Base-by-base conservation (phyloP, 1,284 basidiomycete species). In the Stygiomarasmius scandens region DNA sequence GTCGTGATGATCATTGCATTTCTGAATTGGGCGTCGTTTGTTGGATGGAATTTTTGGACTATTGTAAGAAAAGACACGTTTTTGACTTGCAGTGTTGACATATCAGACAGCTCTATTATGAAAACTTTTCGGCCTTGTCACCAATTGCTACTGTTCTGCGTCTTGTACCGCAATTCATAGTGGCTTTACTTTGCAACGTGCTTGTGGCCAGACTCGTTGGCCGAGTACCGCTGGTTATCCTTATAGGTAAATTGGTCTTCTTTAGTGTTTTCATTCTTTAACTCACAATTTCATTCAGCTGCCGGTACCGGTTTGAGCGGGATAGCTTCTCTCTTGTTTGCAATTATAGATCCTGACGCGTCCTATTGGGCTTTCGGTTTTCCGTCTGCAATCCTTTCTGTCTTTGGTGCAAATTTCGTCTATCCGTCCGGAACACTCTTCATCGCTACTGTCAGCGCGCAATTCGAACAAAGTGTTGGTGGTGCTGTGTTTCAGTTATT, bases 331-430 rank as follows among this genome's bases (percentile, higher is more conserved):
- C 72, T 94, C 27, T 75, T 95, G 3, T 90, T 93, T 61, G 90
- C 91, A 0, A 66, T 91, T 5, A 86, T 93, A 57, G 66, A 82
- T 14, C 80, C 86, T 0, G 59, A 74, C 2, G 77, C 78, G 2
- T 71, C 84, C 1, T 96, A 89, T 69, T 95, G 92, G 92, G 84
- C 84, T 1, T 89, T 82, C 58, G 87, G 86, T 14, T 95, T 96
- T 74, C 89, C 92, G 2, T 84, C 87, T 0, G 85, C 92, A 38
- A 78, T 88, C 60, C 65, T 92, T 56, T 74, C 81, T 11, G 90
- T 92, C 24, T 79, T 91, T 45, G 92, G 92, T 41, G 89, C 85
- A 0, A 91, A 94, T 67, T 90, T 94, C 65, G 83, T 92, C 12
- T 92, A 87, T 68, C 77, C 90, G 0, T 77, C 84, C 1, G 92